Conservation (phyloP, 768 basidiomycete species). For the Sarcodon sp. region DNA sequence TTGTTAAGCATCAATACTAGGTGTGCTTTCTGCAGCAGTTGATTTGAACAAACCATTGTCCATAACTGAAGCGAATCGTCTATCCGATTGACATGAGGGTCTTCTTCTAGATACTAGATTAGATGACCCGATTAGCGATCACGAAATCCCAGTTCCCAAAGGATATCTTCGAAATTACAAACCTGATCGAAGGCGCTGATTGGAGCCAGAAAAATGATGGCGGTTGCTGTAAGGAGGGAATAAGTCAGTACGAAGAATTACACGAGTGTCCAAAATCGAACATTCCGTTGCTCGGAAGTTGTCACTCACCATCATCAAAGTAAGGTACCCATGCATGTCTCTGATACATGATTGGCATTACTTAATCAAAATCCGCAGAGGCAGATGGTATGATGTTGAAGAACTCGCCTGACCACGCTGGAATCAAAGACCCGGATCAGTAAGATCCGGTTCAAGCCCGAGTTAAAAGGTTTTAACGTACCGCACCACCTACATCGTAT, state of each 20-base stretch:
- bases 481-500: constrained; percentile 78
- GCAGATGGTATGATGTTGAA: constrained; percentile 3
- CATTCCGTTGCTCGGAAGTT: constrained; percentile 2
- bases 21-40: constrained; percentile 58
- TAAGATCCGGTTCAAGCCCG: neutral
- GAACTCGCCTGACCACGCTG: constrained; percentile 50
- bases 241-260: constrained; percentile 2
- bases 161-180: constrained; percentile 6
- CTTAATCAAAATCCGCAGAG: constrained; percentile 1
- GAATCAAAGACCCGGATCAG: constrained; percentile 1
- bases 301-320: constrained; percentile 64
- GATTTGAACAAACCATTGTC: constrained; percentile 62
- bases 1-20: constrained; percentile 72
- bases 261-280: neutral
- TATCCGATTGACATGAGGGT: constrained; percentile 64
- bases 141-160: neutral
- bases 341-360: constrained; percentile 20
- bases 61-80: constrained; percentile 76
- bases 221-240: constrained; percentile 38
- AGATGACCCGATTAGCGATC: constrained; percentile 1
- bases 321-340: constrained; percentile 76
- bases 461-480: constrained; percentile 24
- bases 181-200: constrained; percentile 85
- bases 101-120: constrained; percentile 67
- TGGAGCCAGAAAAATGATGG: constrained; percentile 79